A percentile compares a stretch with the other conserved stretches of the same genome.
These are phyloP conservation scores for Aspergillus fumigatiaffinis DNA, from an alignment of 2,329 filamentous ascomycete genomes.

Conservation along the genomic window DNA sequence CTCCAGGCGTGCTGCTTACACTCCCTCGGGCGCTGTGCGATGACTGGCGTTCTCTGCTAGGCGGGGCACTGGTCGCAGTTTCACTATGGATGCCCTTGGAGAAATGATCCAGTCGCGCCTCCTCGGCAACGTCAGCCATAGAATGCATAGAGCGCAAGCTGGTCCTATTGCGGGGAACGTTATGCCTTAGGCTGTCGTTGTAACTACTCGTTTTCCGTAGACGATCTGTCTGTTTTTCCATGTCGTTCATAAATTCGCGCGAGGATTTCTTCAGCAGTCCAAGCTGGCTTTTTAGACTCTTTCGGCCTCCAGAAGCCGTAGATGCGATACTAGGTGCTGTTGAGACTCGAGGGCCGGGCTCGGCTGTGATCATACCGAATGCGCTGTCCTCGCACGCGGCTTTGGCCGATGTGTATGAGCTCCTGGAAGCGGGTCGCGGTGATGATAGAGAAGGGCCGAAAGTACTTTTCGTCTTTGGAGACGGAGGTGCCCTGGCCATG, in stretches of 20 bases:
- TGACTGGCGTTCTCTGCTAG: slow-evolving; percentile 34
- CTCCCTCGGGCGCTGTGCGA: slow-evolving; percentile 24
- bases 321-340: slow-evolving; percentile 38
- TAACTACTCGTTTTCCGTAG: slow-evolving; percentile 31
- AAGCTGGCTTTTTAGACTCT: slow-evolving; percentile 34
- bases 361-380: slow-evolving; percentile 39
- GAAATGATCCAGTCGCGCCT: slow-evolving; percentile 21
- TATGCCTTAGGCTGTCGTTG: slow-evolving; percentile 32
- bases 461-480: slow-evolving; percentile 65
- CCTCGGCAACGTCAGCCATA: slow-evolving; percentile 42
- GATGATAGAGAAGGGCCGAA: slow-evolving; percentile 21
- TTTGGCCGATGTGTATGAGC: slow-evolving; percentile 35
- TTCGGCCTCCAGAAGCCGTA: slow-evolving; percentile 36
- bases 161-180: slow-evolving; percentile 32
- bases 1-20: slow-evolving; percentile 28
- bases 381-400: slow-evolving; percentile 30
- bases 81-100: slow-evolving; percentile 17
- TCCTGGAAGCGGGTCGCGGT: slow-evolving; percentile 32
- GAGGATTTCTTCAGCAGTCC: slow-evolving; percentile 34
- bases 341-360: slow-evolving; percentile 37
- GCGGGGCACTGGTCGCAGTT: slow-evolving; percentile 17
- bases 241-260: slow-evolving; percentile 35
- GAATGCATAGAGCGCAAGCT: slow-evolving; percentile 40
- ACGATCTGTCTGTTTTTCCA: slow-evolving; percentile 31
- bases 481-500: slow-evolving; percentile 76